Conservation (phyloP, 2,329 filamentous ascomycete species). For the Hypoxylon rubiginosum region DNA sequence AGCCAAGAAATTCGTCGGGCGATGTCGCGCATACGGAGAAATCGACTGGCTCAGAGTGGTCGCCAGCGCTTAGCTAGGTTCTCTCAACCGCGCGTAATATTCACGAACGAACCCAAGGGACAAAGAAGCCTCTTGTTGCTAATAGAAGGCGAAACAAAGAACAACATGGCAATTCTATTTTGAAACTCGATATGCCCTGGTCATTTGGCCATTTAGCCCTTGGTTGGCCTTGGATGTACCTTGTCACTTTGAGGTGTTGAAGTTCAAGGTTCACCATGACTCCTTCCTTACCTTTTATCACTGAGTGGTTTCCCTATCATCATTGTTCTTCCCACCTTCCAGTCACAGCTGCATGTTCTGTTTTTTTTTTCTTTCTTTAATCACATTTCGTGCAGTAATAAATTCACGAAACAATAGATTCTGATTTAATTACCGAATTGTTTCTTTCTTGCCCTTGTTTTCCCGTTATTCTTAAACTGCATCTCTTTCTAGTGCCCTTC, state of each 20-base stretch:
- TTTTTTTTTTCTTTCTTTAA: constrained; percentile 25
- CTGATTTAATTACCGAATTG: constrained; percentile 36
- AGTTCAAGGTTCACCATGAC: constrained; percentile 19
- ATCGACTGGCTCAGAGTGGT: constrained; percentile 48
- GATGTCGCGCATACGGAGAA: constrained; percentile 37
- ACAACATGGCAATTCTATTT: constrained; percentile 36
- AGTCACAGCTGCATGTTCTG: constrained; percentile 20
- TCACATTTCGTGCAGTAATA: constrained; percentile 28
- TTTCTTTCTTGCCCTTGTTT: constrained; percentile 24
- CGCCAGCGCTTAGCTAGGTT: constrained; percentile 48
- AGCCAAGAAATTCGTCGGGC: constrained; percentile 26
- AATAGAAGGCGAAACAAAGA: constrained; percentile 42
- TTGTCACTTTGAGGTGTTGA: constrained; percentile 16
- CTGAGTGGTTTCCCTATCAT: constrained; percentile 21
- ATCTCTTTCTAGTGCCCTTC: constrained; percentile 34
- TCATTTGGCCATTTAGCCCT: constrained; percentile 28
- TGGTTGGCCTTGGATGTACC: constrained; percentile 23
- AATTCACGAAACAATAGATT: constrained; percentile 40
- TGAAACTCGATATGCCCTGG: constrained; percentile 33
- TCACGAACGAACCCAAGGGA: constrained; percentile 36
- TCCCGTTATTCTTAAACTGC: constrained; percentile 26
- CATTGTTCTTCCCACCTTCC: constrained; percentile 28
- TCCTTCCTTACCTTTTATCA: constrained; percentile 32
- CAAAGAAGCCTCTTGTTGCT: constrained; percentile 45
- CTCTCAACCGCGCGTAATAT: constrained; percentile 44